These are phyloP conservation scores for Fusarium sp. DNA, from an alignment of 2,329 filamentous ascomycete species.

Conservation along the genomic window DNA sequence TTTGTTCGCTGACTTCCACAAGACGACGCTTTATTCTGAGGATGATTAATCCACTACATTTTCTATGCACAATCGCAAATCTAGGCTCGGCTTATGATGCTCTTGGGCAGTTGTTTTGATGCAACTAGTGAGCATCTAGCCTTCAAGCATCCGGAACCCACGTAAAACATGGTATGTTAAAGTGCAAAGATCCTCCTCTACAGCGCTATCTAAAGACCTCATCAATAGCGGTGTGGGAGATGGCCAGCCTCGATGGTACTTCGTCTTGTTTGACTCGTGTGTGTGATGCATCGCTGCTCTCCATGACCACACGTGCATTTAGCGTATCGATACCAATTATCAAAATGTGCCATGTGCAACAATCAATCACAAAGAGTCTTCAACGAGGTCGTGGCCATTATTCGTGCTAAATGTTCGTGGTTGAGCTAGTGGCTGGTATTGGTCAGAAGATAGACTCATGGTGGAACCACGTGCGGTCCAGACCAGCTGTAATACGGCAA, in stretches of 20 bases:
- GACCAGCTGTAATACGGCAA: slow-evolving; percentile 39
- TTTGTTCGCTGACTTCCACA: too few relatives aligned
- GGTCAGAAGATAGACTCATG: slow-evolving; percentile 23
- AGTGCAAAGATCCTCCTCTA: too few relatives aligned
- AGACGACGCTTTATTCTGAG: too few relatives aligned
- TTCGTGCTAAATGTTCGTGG: slow-evolving; percentile 34
- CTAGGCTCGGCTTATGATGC: too few relatives aligned
- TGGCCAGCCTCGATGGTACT: background rate
- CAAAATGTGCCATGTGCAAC: background rate
- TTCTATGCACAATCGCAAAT: too few relatives aligned
- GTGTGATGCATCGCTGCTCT: slow-evolving; percentile 5
- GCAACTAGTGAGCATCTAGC: too few relatives aligned
- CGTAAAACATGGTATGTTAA: too few relatives aligned
- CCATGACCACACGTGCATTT: slow-evolving; percentile 20
- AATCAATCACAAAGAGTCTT: background rate
- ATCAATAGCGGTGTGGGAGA: background rate
- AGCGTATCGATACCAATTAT: background rate
- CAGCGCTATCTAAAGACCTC: background rate
- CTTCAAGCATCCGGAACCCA: too few relatives aligned
- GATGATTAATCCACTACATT: too few relatives aligned
- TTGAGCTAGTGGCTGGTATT: slow-evolving; percentile 32
- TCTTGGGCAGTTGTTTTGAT: too few relatives aligned
- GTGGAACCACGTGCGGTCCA: slow-evolving; percentile 43
- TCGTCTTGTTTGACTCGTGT: slow-evolving; percentile 1
- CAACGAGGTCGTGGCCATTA: background rate